Evolutionary conservation across 345 rosid species (phyloP).

Genomic region (Sapria himalayana): DNA sequence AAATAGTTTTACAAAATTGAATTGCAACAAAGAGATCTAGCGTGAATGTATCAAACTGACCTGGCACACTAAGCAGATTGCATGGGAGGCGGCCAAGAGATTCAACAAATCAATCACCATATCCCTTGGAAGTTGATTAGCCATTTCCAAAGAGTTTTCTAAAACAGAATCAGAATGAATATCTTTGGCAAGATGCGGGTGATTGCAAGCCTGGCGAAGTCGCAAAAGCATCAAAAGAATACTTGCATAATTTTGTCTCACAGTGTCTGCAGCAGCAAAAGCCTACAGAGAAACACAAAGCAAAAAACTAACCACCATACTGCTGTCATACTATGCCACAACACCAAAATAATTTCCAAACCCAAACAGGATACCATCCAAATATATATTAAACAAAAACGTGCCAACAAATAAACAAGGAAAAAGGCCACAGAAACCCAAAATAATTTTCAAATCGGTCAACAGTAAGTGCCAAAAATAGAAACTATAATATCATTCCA

Average conservation of each 20-base stretch:
- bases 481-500: too few relatives aligned
- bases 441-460: too few relatives aligned
- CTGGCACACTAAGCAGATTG: slow-evolving; percentile 42
- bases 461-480: too few relatives aligned
- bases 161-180: slow-evolving; percentile 35
- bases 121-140: slow-evolving; percentile 32
- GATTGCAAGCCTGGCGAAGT: slow-evolving; percentile 94
- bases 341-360: background rate
- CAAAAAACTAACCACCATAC: slow-evolving; percentile 5
- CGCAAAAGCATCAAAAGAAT: slow-evolving; percentile 94
- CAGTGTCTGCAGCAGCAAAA: slow-evolving; percentile 83
- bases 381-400: too few relatives aligned
- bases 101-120: slow-evolving; percentile 25
- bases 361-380: too few relatives aligned
- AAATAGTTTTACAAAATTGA: too few relatives aligned
- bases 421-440: too few relatives aligned
- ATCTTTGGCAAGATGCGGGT: slow-evolving; percentile 61
- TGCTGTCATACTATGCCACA: slow-evolving; percentile 2
- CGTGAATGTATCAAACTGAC: too few relatives aligned
- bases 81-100: slow-evolving; percentile 30
- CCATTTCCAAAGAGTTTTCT: slow-evolving; percentile 50
- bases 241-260: slow-evolving; percentile 83
- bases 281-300: too few relatives aligned
- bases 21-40: too few relatives aligned
- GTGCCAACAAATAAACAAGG: too few relatives aligned